phyloP scores from a whole-genome alignment of 805 yeast genomes.

The Kazachstania viticola region DNA sequence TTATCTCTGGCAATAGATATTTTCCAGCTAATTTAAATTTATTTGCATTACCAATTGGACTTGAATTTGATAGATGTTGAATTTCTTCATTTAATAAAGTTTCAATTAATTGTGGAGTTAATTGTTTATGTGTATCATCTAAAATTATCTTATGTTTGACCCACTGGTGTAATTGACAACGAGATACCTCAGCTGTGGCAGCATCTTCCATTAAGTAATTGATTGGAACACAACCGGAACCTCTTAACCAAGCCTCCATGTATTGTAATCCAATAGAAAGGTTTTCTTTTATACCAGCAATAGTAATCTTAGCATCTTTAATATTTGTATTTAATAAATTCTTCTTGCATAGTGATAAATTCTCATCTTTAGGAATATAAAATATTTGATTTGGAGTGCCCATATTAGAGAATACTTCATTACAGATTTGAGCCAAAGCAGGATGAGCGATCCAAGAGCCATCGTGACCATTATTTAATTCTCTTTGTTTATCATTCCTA shows the following conservation, averaged over 20 bases:
- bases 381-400: conserved; percentile 72
- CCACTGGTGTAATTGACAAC: conserved; percentile 79
- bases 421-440: conserved; percentile 62
- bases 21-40: conserved; percentile 59
- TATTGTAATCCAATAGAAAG: conserved; percentile 66
- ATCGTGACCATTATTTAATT: conserved; percentile 70
- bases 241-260: conserved; percentile 80
- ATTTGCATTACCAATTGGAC: conserved; percentile 36
- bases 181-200: conserved; percentile 79
- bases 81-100: conserved; percentile 52
- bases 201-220: conserved; percentile 84
- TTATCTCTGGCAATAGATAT: conserved; percentile 60
- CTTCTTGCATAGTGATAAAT: conserved; percentile 33
- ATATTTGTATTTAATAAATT: conserved; percentile 57
- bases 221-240: conserved; percentile 77
- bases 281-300: conserved; percentile 59
- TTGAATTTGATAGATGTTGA: conserved; percentile 33
- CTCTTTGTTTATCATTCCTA: conserved; percentile 63
- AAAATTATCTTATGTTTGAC: conserved; percentile 54
- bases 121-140: conserved; percentile 44
- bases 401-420: conserved; percentile 65
- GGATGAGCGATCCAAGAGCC: conserved; percentile 90
- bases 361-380: conserved; percentile 32
- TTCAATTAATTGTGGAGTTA: conserved; percentile 50
- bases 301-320: conserved; percentile 52